Base-by-base conservation (phyloP, 2,329 filamentous ascomycete genomes). In the Aspergillus sp. region DNA sequence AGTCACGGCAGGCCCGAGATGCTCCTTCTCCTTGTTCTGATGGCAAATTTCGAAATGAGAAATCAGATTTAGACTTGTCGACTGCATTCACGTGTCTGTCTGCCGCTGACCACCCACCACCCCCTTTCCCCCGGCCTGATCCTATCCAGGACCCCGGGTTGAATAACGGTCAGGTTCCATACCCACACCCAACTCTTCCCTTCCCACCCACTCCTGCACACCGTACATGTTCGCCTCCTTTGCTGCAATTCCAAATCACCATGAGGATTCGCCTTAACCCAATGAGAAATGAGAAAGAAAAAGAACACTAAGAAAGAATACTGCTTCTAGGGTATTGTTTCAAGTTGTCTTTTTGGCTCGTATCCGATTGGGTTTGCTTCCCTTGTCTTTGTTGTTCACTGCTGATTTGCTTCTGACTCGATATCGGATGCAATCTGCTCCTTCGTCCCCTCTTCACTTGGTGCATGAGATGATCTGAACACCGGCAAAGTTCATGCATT, bases 391-490 rank as follows among this genome's bases (percentile, higher is more conserved):
- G 60, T 53, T 63, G 60, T 58, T 50, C 36, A 21, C 21, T 47
- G 21, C 13, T 55, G 55, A 55, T 63, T 58, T 57, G 43, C 23
- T 13, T 52, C 45, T 19, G 25, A 17, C 32, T 28, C 5, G n/a
- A 28, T 43, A 32, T 28, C 39, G 25, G n/a, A 36, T 47, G 39
- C 32, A 36, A 43, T 45, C 41, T 25, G 19, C 6, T 36, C 32
- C 10, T 30, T 30, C 32, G 25, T n/a, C 28, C 7, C 39, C 39
- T 23, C 38, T 28, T 30, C 30, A 19, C 25, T 45, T 25, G 39
- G 39, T 60, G 38, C 25, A 55, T 49, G 57, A 38, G 45, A 63
- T 50, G 30, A 55, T 63, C 45, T 47, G 41, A 58, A 53, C 59
- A 58, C 21, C 45, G 25, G 13, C 39, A 41, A 36, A 47, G 23